Percentiles rank a stretch among this genome's conserved stretches.
phyloP scores from a whole-genome alignment of 768 basidiomycete genomes.

The Lactarius deliciosus region DNA sequence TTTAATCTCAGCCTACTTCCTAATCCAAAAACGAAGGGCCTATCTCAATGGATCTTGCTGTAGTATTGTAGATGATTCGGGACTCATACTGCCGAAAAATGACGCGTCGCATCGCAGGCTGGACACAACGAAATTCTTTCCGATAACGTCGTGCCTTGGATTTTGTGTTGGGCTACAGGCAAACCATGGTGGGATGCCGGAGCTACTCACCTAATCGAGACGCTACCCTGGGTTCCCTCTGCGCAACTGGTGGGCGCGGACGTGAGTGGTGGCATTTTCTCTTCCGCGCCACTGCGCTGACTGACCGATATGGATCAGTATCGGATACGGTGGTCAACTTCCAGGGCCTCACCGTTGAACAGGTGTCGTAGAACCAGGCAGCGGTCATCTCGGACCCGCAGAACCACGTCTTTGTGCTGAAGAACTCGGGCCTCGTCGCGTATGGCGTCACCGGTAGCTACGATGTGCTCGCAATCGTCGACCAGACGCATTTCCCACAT shows the following conservation, averaged over 20 bases:
- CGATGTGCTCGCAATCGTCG: conserved; percentile 73
- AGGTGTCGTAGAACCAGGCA: conserved; percentile 83
- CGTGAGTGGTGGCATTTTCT: conserved; percentile 37
- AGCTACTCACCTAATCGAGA: conserved; percentile 70
- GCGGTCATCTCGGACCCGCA: conserved; percentile 77
- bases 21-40: too few species aligned
- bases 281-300: too few species aligned
- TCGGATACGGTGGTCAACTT: conserved; percentile 82
- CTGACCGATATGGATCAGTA: too few species aligned
- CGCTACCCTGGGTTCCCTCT: conserved; percentile 75
- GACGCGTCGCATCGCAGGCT: too few species aligned
- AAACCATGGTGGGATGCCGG: conserved; percentile 73
- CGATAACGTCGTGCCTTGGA: conserved; percentile 46
- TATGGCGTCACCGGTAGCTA: conserved; percentile 76
- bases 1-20: too few species aligned
- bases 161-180: neutral
- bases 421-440: conserved; percentile 75
- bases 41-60: too few species aligned
- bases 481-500: conserved; percentile 74
- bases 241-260: conserved; percentile 84
- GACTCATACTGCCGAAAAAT: too few species aligned
- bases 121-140: conserved; percentile 32
- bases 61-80: too few species aligned
- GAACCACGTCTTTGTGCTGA: conserved; percentile 78
- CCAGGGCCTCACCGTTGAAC: conserved; percentile 77